These are phyloP conservation scores for Eucalyptus curtisii DNA, from an alignment of 345 rosid species.

Conservation along the genomic window DNA sequence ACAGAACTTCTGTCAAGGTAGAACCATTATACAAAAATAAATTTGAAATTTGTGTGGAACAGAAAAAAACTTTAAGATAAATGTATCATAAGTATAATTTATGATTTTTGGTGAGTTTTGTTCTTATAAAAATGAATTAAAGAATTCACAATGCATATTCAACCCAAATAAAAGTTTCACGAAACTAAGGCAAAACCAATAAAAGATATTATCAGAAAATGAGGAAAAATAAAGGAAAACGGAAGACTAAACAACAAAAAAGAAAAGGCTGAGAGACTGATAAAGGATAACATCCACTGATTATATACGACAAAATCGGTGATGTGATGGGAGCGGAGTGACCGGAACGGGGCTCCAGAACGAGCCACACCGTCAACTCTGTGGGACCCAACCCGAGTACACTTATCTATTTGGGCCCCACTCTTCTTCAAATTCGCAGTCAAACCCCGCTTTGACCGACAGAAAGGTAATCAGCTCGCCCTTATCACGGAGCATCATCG, in stretches of 20 bases:
- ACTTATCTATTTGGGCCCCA: not conserved
- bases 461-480: not conserved
- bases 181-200: not conserved
- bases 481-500: not conserved
- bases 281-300: not conserved
- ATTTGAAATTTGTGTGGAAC: no score
- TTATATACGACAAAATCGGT: not conserved
- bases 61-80: no score
- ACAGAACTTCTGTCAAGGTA: no score
- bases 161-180: not conserved
- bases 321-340: not conserved
- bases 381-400: not conserved
- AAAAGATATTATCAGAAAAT: not conserved
- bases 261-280: not conserved
- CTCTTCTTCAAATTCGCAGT: not conserved
- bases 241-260: not conserved
- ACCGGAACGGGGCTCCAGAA: not conserved
- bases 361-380: not conserved
- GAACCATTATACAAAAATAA: no score
- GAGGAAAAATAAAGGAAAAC: not conserved
- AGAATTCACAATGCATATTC: not conserved
- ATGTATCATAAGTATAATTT: no score
- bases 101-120: not conserved
- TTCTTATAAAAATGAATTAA: not conserved
- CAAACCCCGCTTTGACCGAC: not conserved